Evolutionary conservation across 2,329 filamentous ascomycete species (phyloP), one percentile per base, ranked within the genome.

Genomic region (Plenodomus lindquistii): DNA sequence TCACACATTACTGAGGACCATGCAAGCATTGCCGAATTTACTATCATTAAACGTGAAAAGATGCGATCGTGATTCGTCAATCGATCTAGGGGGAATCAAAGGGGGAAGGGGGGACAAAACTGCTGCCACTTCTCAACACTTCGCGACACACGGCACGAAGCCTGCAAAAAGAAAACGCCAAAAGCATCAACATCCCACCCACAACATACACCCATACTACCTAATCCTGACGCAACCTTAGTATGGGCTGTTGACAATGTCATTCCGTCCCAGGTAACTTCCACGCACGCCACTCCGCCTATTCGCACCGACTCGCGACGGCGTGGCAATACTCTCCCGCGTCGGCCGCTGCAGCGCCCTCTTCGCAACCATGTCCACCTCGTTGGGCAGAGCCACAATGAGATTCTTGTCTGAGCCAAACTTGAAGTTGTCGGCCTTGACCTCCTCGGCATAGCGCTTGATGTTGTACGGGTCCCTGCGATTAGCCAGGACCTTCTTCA

Each of bases 341-440:
- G 94, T 97, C 1, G 93, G 91, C 66, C 86, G 86, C 79, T 90
- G 90, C 67, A 99, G 82, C 48, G 85, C 87, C 62, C 87, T 83
- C 73, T 93, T 92, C 38, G 87, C 88, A 11, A 99, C 90, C 92
- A 97, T 97, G 73, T 97, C 95, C 60, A 99, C 94, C 72, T 97
- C 92, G 69, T 99, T 96, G 2, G 94, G 92, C 55, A 99, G 78
- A 1, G 94, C 94, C 29, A 99, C 93, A 65, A 99, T 96, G 63
- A 99, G 91, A 65, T 97, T 97, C 83, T 96, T 96, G 73, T 99
- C 94, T 4, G 87, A 92, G 39, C 93, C 93, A 66, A 91, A 99
- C 65, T 94, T 91, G 85, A 99, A 99, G 72, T 99, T 96, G 72
- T 99, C 94, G 3, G 94, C 94, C 80, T 95, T 97, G 68, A 99